A percentile compares a stretch with the other conserved stretches of the same genome.
Conservation (phyloP, 805 yeast genomes). For the Candida sphagnicola region DNA sequence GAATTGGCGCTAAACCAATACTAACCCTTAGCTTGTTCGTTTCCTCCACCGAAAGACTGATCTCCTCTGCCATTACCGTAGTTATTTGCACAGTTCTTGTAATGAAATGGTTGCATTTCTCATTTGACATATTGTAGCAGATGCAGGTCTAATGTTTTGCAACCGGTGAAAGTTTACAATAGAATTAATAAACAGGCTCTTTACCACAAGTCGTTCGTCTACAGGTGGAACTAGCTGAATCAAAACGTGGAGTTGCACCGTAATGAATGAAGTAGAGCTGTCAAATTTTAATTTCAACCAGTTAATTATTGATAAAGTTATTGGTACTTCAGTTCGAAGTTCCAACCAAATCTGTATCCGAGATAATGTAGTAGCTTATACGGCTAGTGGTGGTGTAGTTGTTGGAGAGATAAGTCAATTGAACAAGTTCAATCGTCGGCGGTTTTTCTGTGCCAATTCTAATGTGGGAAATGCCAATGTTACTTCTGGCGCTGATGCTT, state of each 20-base stretch:
- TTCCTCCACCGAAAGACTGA: conserved; percentile 43
- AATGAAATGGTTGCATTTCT: background rate
- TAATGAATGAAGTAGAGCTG: background rate
- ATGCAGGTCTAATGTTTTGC: background rate
- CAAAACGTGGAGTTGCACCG: too few species aligned
- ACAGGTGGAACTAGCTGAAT: too few species aligned
- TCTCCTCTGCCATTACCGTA: conserved; percentile 14
- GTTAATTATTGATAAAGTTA: conserved; percentile 13
- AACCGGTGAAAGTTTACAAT: too few species aligned
- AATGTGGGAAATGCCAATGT: conserved; percentile 2
- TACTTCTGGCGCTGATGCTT: conserved; percentile 14
- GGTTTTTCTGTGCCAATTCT: conserved; percentile 51
- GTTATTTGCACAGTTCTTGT: conserved; percentile 3
- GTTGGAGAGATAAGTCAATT: conserved; percentile 30
- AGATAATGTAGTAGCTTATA: conserved; percentile 44
- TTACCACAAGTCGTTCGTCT: too few species aligned
- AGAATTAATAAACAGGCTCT: too few species aligned
- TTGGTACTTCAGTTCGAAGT: conserved; percentile 46
- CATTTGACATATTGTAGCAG: background rate
- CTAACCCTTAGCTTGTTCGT: conserved; percentile 51
- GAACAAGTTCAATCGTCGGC: conserved; percentile 26
- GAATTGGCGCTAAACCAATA: conserved; percentile 53
- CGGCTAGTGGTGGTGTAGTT: conserved; percentile 60
- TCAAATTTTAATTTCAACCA: background rate
- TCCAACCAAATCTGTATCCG: conserved; percentile 38